phyloP scores from a whole-genome alignment of 768 basidiomycete species.

The Trametes cinnabarina region DNA sequence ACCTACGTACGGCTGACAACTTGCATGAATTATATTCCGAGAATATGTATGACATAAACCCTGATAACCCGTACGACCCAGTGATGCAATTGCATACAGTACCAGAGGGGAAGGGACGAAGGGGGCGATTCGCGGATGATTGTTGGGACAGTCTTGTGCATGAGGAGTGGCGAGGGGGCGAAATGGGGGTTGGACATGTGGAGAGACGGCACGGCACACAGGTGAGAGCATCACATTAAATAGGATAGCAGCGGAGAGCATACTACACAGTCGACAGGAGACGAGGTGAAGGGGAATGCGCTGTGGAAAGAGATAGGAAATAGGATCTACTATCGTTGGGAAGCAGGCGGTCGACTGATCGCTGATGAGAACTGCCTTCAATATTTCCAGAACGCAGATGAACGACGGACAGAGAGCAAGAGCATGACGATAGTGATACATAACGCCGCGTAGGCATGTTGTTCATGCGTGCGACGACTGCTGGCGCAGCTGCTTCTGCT shows the following conservation, averaged over 20 bases:
- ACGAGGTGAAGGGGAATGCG: neutral
- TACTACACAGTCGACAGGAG: conserved; percentile 10
- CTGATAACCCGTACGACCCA: neutral
- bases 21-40: conserved; percentile 4
- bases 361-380: neutral
- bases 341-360: too few relatives aligned
- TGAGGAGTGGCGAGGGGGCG: neutral
- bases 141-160: neutral
- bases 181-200: neutral
- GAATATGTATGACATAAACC: conserved; percentile 4
- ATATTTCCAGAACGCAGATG: neutral
- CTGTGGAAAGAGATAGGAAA: neutral
- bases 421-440: conserved; percentile 4
- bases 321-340: too few relatives aligned
- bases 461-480: conserved; percentile 18
- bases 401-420: conserved; percentile 4
- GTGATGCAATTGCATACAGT: neutral
- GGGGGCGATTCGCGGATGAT: neutral
- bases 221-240: conserved; percentile 8
- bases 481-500: conserved; percentile 71
- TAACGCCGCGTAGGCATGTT: neutral
- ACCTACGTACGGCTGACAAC: neutral
- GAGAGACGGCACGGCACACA: neutral
- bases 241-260: conserved; percentile 22
- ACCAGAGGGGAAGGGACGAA: neutral